phyloP scores from a whole-genome alignment of 2,329 filamentous ascomycete genomes.

The Meredithiella fracta region DNA sequence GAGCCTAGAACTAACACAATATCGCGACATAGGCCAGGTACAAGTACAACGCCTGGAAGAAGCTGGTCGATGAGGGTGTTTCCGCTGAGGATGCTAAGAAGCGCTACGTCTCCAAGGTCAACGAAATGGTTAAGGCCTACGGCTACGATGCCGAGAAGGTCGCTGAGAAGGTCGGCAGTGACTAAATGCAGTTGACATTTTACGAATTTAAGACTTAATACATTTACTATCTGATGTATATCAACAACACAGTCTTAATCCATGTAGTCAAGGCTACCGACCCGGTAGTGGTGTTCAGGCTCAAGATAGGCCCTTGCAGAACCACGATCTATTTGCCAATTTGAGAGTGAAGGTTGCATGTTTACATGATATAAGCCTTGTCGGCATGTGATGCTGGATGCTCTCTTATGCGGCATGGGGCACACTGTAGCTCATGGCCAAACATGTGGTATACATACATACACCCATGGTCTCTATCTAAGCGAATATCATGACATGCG shows the following conservation, averaged over 20 bases:
- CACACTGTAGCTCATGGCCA: not conserved
- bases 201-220: not conserved
- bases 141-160: slow-evolving; percentile 49
- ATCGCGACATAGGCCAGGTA: slow-evolving; percentile 46
- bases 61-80: slow-evolving; percentile 45
- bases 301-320: not conserved
- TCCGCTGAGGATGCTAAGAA: slow-evolving; percentile 53
- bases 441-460: not conserved
- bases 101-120: slow-evolving; percentile 57
- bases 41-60: slow-evolving; percentile 66
- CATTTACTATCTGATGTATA: too few species aligned
- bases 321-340: not conserved
- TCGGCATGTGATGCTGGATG: not conserved
- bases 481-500: not conserved
- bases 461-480: not conserved
- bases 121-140: slow-evolving; percentile 52
- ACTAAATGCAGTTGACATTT: slow-evolving; percentile 13
- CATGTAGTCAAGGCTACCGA: too few species aligned
- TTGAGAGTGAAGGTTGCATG: not conserved
- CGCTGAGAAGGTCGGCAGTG: slow-evolving; percentile 37
- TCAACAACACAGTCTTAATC: too few species aligned
- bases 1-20: slow-evolving; percentile 20
- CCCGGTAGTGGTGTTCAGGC: not conserved
- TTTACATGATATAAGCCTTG: not conserved
- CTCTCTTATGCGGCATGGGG: not conserved